Evolutionary conservation across 331 rosid genomes (phyloP).

Genomic region (Malus hybrid): DNA sequence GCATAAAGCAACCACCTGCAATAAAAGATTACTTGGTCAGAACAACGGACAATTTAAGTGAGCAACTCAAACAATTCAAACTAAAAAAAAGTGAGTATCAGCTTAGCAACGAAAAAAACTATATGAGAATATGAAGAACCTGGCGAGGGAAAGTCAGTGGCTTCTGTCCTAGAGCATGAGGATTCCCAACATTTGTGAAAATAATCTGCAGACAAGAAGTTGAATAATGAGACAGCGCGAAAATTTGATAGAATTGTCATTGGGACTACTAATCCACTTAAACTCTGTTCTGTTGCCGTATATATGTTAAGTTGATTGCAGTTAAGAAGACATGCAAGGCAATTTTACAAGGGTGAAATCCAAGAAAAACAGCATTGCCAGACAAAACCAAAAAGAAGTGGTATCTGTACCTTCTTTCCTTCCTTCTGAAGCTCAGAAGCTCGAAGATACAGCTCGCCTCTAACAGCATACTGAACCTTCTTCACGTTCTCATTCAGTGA

Average conservation of each 20-base stretch:
- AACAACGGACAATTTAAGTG: background rate
- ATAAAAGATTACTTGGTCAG: conserved; percentile 15
- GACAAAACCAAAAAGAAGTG: background rate
- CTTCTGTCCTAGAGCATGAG: conserved; percentile 97
- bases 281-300: background rate
- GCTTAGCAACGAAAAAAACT: conserved; percentile 7
- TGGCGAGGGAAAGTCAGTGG: conserved; percentile 95
- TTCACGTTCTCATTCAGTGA: conserved; percentile 83
- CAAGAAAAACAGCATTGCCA: conserved; percentile 4
- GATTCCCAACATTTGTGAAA: conserved; percentile 96
- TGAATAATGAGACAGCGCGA: background rate
- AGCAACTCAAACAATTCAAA: conserved; percentile 1
- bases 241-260: background rate
- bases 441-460: conserved; percentile 94
- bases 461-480: conserved; percentile 85
- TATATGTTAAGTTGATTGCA: background rate
- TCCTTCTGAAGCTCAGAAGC: conserved; percentile 97
- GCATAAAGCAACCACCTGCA: conserved; percentile 94
- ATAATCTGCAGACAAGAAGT: conserved; percentile 51
- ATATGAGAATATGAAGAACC: conserved; percentile 35
- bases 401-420: conserved; percentile 73
- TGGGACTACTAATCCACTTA: background rate
- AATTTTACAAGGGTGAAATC: conserved; percentile 4
- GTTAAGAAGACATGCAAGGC: background rate
- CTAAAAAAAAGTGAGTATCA: conserved; percentile 4